Evolutionary conservation across 352 stramenopile genomes (phyloP), one percentile per base, ranked within the genome.

Genomic region (Phytophthora sojae): DNA sequence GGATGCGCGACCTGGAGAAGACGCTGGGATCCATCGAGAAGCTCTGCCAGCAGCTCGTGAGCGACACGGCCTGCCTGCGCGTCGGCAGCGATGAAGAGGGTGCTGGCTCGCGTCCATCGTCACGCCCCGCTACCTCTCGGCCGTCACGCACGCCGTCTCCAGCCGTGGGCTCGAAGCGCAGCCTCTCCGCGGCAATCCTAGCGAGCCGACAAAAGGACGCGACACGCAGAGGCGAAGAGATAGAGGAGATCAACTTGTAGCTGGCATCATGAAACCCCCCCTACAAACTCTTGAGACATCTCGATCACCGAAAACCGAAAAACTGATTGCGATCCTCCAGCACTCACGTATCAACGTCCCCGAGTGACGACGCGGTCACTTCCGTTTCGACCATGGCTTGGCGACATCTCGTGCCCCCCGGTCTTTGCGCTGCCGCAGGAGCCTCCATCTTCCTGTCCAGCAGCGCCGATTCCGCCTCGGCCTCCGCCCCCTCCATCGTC

Each of bases 31-130:
- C 84, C 29, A 91, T 93, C 51, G 83, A 93, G 61, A 80, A 80
- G n/a, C 63, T 91, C 3, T 93, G 86, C 44, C 74, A 86, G 57
- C 76, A 91, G 55, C 79, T 93, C 39, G 80, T 92, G 52, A 76
- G 57, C 8, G 81, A 88, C 23, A 86, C 80, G 6, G 75, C 82
- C 19, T 82, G 76, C 23, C 49, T 85, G 57, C 75, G 77, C 26
- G 62, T 78, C 8, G 71, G 81, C 9, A 77, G 65, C 45, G 69
- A 76, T 23, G 55, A 68, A 0, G 66, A 79, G 17, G 45, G 60
- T 17, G 30, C 45, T 15, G 65, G 63, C 3, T 32, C 55, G 0
- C 61, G 61, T n/a, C 63, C 62, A 23, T 44, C 19, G 12, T 67
- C 71, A 6, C 56, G 60, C 15, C 52, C 37, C 15, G 53, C 54